A percentile compares a stretch with the other conserved stretches of the same genome.
Conservation (phyloP, 2,329 filamentous ascomycete genomes). For the Beauveria caledonica region DNA sequence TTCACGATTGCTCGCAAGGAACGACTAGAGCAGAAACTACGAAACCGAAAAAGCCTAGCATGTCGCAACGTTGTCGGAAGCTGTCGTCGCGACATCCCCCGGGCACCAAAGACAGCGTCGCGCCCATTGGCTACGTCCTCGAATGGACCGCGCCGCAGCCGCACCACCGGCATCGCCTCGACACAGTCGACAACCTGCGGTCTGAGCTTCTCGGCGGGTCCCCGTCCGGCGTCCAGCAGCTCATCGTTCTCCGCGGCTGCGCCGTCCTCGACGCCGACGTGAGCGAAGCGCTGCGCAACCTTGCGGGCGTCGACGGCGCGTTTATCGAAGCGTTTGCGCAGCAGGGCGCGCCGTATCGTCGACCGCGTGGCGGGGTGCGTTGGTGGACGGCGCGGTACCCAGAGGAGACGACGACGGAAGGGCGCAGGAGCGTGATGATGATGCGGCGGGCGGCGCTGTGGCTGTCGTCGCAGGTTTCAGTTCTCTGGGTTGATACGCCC, state of each 20-base stretch:
- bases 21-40: not conserved
- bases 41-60: not conserved
- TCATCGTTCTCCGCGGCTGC: not conserved
- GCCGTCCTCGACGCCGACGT: not conserved
- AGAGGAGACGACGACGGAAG: not conserved
- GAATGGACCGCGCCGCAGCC: conserved; percentile 12
- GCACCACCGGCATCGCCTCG: conserved; percentile 11
- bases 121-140: conserved; percentile 14
- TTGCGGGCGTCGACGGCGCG: conserved; percentile 4
- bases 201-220: conserved; percentile 10
- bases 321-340: conserved; percentile 11
- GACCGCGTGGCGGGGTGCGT: not conserved
- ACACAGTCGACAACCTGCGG: conserved; percentile 11
- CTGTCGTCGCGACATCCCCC: not conserved
- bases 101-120: conserved; percentile 1
- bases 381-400: conserved; percentile 15
- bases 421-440: not conserved
- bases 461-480: conserved; percentile 4
- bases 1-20: not conserved
- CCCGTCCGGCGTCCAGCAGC: conserved; percentile 2
- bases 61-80: conserved; percentile 5
- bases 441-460: not conserved
- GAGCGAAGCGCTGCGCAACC: not conserved
- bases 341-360: not conserved
- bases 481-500: not conserved